Conservation (phyloP, 768 basidiomycete genomes). For the Boletus sp. region DNA sequence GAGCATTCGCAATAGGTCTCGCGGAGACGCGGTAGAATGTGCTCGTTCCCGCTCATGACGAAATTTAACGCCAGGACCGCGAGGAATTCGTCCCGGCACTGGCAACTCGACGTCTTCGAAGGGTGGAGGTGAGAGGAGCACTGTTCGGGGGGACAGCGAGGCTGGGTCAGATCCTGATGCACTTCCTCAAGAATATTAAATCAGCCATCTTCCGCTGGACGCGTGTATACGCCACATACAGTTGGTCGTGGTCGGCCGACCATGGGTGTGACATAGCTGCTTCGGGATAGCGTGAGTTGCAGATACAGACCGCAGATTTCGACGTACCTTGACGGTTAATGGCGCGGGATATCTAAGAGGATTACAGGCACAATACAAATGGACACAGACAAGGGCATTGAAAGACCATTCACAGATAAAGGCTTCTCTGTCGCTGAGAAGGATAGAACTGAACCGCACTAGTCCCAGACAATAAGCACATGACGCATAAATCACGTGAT, state of each 20-base stretch:
- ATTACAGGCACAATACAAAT: background rate
- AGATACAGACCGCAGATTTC: background rate
- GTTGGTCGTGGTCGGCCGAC: constrained; percentile 10
- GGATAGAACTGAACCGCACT: background rate
- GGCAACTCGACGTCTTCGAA: constrained; percentile 8
- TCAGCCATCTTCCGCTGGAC: constrained; percentile 1
- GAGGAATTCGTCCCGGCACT: constrained; percentile 5
- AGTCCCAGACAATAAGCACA: constrained; percentile 14
- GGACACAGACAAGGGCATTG: background rate
- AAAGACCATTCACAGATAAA: constrained; percentile 11
- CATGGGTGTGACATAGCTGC: constrained; percentile 27
- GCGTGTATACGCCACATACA: constrained; percentile 18
- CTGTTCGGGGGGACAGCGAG: constrained; percentile 29
- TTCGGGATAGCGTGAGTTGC: constrained; percentile 11
- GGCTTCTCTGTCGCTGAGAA: background rate
- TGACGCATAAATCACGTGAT: constrained; percentile 26
- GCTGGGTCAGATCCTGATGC: constrained; percentile 26
- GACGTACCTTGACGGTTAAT: constrained; percentile 3
- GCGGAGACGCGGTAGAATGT: constrained; percentile 28
- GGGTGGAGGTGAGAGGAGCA: constrained; percentile 26
- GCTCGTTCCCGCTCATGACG: constrained; percentile 34
- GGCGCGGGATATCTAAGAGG: background rate
- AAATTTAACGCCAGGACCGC: constrained; percentile 33
- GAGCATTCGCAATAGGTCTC: constrained; percentile 33
- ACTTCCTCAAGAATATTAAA: constrained; percentile 3